phyloP scores from a whole-genome alignment of 768 basidiomycete genomes.

The Rhodosporidiobolus odoratus region DNA sequence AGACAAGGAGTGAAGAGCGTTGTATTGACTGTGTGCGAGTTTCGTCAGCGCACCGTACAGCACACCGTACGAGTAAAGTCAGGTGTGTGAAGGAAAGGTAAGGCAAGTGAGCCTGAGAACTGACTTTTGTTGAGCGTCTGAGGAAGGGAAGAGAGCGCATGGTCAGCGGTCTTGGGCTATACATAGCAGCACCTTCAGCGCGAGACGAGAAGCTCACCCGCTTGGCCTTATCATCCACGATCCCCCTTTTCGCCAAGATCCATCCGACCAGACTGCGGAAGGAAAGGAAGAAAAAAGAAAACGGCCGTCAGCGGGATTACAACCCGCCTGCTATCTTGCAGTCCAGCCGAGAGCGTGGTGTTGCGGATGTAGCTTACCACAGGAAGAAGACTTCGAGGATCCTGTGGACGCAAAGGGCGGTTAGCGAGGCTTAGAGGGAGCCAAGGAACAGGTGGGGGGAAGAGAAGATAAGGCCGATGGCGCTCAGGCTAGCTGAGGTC shows the following conservation, averaged over 20 bases:
- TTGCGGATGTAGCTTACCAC: conserved; percentile 23
- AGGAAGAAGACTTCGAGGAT: conserved; percentile 38
- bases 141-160: conserved; percentile 37
- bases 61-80: not conserved
- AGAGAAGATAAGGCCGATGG: not conserved
- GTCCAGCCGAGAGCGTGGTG: not conserved
- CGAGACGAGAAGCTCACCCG: conserved; percentile 54
- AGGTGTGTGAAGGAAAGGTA: conserved; percentile 40
- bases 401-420: not conserved
- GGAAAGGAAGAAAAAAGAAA: not conserved
- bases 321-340: not conserved
- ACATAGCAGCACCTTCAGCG: too few species aligned
- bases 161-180: not conserved
- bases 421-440: not conserved
- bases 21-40: conserved; percentile 67
- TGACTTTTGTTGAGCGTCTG: conserved; percentile 39
- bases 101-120: conserved; percentile 41
- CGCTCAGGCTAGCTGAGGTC: too few species aligned
- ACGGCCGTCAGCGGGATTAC: not conserved
- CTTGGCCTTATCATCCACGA: conserved; percentile 83
- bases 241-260: conserved; percentile 66
- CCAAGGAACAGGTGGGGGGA: not conserved
- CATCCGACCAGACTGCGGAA: conserved; percentile 40
- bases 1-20: conserved; percentile 63
- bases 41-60: too few species aligned